phyloP scores from a whole-genome alignment of 352 stramenopile genomes.

The Phytophthora citricola region DNA sequence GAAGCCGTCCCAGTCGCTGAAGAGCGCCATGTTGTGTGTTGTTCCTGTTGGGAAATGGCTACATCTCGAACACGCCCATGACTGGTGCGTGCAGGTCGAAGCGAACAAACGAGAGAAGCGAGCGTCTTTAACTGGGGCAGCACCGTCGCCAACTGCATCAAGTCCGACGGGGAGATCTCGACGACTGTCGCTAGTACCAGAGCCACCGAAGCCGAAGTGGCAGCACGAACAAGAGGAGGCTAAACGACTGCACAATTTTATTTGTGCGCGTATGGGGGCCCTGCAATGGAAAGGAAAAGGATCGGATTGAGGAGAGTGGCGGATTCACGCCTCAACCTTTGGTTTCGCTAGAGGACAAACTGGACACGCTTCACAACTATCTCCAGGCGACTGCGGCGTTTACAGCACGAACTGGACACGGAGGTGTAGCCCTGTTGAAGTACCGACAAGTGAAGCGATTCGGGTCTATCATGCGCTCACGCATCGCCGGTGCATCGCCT shows the following conservation, averaged over 20 bases:
- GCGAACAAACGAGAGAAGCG: slow-evolving; percentile 52
- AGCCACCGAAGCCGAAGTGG: slow-evolving; percentile 34
- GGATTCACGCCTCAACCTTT: slow-evolving; percentile 57
- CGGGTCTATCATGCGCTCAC: slow-evolving; percentile 66
- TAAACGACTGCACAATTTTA: slow-evolving; percentile 61
- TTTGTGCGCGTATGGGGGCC: slow-evolving; percentile 63
- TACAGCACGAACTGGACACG: slow-evolving; percentile 13
- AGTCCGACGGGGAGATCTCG: slow-evolving; percentile 11
- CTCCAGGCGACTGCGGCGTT: slow-evolving; percentile 38
- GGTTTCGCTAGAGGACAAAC: slow-evolving; percentile 64
- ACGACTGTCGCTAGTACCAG: slow-evolving; percentile 1
- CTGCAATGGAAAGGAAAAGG: slow-evolving; percentile 37
- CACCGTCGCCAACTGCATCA: background rate
- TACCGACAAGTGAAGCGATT: slow-evolving; percentile 74
- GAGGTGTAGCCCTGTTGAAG: slow-evolving; percentile 53
- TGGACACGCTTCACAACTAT: slow-evolving; percentile 72
- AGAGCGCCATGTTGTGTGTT: slow-evolving; percentile 69
- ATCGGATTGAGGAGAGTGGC: slow-evolving; percentile 34
- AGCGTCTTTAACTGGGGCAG: slow-evolving; percentile 2
- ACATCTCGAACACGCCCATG: slow-evolving; percentile 59
- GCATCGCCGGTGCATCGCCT: slow-evolving; percentile 25
- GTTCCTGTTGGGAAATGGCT: slow-evolving; percentile 57
- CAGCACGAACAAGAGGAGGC: slow-evolving; percentile 62
- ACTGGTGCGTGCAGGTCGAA: slow-evolving; percentile 77
- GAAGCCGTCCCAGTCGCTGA: slow-evolving; percentile 36